These are phyloP conservation scores for Penicillium ochrochloron DNA, from an alignment of 495 filamentous ascomycete genomes.

Conservation along the genomic window DNA sequence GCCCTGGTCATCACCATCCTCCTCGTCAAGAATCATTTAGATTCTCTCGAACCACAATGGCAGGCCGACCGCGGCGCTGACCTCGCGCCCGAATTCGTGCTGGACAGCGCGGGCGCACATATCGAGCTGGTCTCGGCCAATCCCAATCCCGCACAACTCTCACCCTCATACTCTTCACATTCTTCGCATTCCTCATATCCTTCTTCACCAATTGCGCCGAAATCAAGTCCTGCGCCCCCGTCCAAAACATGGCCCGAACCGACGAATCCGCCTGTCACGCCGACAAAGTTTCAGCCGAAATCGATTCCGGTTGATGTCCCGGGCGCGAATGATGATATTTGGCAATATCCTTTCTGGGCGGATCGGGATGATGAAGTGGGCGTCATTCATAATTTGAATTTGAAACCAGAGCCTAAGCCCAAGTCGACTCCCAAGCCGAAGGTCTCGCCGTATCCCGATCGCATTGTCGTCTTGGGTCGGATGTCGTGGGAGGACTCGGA, in stretches of 20 bases:
- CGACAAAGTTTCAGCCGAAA: conserved; percentile 17
- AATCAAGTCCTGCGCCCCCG: not conserved
- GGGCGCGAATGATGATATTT: conserved; percentile 17
- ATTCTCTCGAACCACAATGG: conserved; percentile 25
- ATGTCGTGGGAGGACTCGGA: conserved; percentile 43
- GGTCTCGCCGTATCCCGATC: conserved; percentile 32
- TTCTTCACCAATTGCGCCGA: not conserved
- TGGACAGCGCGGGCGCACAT: conserved; percentile 23
- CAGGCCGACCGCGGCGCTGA: conserved; percentile 5
- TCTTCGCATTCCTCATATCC: not conserved
- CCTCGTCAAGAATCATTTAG: conserved; percentile 29
- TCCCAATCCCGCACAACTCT: not conserved
- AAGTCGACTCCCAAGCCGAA: conserved; percentile 21
- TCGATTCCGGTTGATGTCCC: conserved; percentile 30
- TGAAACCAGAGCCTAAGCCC: conserved; percentile 20
- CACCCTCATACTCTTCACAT: not conserved
- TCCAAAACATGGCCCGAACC: conserved; percentile 17
- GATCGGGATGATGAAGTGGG: not conserved
- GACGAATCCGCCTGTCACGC: conserved; percentile 14
- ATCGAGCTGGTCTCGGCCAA: conserved; percentile 36
- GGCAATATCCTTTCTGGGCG: not conserved
- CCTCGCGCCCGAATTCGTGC: conserved; percentile 8
- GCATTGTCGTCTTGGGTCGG: conserved; percentile 45
- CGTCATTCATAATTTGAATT: not conserved
- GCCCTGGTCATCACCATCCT: conserved; percentile 24